A percentile compares a stretch with the other conserved stretches of the same genome.
These are phyloP conservation scores for Pichia sp. DNA, from an alignment of 1,139 yeast species.

Conservation along the genomic window DNA sequence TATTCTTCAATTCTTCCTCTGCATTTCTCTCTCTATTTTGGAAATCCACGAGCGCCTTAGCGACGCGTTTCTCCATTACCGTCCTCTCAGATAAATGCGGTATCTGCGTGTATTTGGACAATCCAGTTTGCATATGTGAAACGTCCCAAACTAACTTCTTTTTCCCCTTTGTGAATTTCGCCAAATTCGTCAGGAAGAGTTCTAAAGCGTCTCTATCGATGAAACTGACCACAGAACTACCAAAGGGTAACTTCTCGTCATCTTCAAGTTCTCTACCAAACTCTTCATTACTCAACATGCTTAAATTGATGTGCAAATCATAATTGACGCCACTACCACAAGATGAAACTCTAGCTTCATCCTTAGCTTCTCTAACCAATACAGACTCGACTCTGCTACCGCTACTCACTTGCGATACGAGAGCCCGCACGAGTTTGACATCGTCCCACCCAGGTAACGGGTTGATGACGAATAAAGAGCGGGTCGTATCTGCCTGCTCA, in stretches of 20 bases:
- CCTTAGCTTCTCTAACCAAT: conserved; percentile 8
- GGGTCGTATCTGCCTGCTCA: conserved; percentile 20
- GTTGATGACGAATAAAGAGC: conserved; percentile 68
- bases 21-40: conserved; percentile 66
- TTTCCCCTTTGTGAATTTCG: conserved; percentile 8
- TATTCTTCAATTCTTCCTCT: conserved; percentile 47
- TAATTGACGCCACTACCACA: conserved; percentile 20
- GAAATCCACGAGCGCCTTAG: conserved; percentile 57
- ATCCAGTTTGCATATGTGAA: conserved; percentile 18
- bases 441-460: conserved; percentile 55
- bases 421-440: conserved; percentile 38
- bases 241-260: conserved; percentile 47
- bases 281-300: conserved; percentile 54
- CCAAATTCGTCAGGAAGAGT: conserved; percentile 42
- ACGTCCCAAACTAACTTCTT: conserved; percentile 17
- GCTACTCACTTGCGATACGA: conserved; percentile 53
- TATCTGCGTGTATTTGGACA: conserved; percentile 14
- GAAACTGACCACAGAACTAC: conserved; percentile 67
- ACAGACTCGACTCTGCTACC: conserved; percentile 26
- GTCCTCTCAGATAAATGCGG: conserved; percentile 38
- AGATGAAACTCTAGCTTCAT: conserved; percentile 7
- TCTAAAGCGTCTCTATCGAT: conserved; percentile 69
- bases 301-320: conserved; percentile 52
- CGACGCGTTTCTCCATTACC: conserved; percentile 43
- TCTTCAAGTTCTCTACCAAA: conserved; percentile 23